phyloP scores from a whole-genome alignment of 2,329 filamentous ascomycete species.

The Fonsecaea pugnacius region DNA sequence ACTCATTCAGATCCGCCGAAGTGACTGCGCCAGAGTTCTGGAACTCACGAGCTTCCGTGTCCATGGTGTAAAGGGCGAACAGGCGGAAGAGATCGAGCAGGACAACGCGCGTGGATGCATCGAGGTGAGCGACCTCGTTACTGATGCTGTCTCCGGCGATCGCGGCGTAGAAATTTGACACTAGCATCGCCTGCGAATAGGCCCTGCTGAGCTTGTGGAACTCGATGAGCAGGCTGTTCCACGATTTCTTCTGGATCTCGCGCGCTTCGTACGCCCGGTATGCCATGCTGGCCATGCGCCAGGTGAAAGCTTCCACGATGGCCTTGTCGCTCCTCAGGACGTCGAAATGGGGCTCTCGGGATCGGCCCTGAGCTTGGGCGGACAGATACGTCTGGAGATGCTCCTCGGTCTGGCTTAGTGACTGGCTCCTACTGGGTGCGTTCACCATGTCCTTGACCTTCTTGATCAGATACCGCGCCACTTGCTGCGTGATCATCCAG shows the following conservation, averaged over 20 bases:
- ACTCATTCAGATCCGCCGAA: conserved; percentile 46
- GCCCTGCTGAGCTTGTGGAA: conserved; percentile 74
- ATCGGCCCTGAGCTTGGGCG: too few species aligned
- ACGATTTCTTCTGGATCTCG: conserved; percentile 73
- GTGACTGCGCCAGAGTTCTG: conserved; percentile 69
- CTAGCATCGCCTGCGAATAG: conserved; percentile 74
- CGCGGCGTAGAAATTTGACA: conserved; percentile 75
- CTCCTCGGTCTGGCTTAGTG: conserved; percentile 45
- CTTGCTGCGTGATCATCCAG: conserved; percentile 80
- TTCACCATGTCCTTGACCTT: conserved; percentile 66
- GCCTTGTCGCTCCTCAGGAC: conserved; percentile 70
- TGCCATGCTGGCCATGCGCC: conserved; percentile 71
- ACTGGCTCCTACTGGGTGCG: not conserved
- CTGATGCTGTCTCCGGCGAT: conserved; percentile 51
- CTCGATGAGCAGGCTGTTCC: conserved; percentile 78
- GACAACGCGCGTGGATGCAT: conserved; percentile 55
- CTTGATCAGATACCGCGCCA: conserved; percentile 50
- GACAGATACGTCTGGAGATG: conserved; percentile 65
- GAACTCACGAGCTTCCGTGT: conserved; percentile 64
- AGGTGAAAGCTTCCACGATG: conserved; percentile 73
- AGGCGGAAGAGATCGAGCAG: conserved; percentile 70
- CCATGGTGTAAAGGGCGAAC: conserved; percentile 65
- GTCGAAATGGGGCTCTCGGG: conserved; percentile 70
- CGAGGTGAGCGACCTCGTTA: conserved; percentile 26
- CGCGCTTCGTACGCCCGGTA: conserved; percentile 70